Evolutionary conservation across 2,329 filamentous ascomycete genomes (phyloP), one percentile per base, ranked within the genome.

Genomic region (Fusarium musae): DNA sequence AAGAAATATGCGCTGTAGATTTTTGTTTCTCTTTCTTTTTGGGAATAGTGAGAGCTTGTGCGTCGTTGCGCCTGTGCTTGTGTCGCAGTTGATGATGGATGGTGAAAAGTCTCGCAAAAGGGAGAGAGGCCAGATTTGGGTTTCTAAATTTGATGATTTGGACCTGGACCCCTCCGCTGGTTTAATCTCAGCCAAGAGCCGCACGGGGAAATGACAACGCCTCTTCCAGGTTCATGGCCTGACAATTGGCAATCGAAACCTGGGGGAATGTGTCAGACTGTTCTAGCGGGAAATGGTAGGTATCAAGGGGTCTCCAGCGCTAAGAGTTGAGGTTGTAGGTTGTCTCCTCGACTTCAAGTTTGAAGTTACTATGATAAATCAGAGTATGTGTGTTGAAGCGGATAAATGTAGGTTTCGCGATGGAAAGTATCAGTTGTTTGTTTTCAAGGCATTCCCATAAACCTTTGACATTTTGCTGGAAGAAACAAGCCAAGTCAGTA

Each of bases 181-280:
- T 43, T 50, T 71, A 74, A 69, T 73, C 46, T 70, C 59, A 74
- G 72, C 59, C 63, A 74, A 68, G 72, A 74, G 68, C 72, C 72
- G 64, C 72, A 72, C 54, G 67, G 71, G 26, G 67, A 30, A 59
- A 56, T 60, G 53, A 60, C 62, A 58, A 59, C 58, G 44, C 68
- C 61, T 74, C 50, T 57, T 68, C 72, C 72, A 69, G 68, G 72
- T 66, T 60, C 72, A 74, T 74, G 72, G 57, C 72, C 72, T 74
- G 72, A 74, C 64, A 70, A 72, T 72, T 72, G 50, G 49, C 63
- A 74, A 72, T 74, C 23, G 64, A 74, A 74, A 74, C 57, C 67
- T 72, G 63, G 72, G 72, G 72, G 72, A 74, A 72, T 71, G 59
- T 59, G 71, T 67, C 71, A 72, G 71, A 61, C 59, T 54, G 66